These are phyloP conservation scores for Termitomyces sp. DNA, from an alignment of 1,284 basidiomycete genomes.

Conservation along the genomic window DNA sequence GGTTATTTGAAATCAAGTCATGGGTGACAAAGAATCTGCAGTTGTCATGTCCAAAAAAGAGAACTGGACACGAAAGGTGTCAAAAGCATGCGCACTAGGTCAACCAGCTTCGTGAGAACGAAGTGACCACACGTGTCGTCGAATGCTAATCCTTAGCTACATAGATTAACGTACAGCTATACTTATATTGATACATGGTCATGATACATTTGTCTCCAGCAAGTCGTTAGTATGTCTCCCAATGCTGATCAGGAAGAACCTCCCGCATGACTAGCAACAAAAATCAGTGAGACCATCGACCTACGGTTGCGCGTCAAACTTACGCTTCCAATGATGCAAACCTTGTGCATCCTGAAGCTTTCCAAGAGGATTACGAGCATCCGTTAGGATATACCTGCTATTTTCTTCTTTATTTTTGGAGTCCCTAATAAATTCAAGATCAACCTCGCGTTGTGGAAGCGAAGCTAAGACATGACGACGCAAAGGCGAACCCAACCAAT, in stretches of 20 bases:
- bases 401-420: constrained; percentile 30
- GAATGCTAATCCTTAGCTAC: not conserved
- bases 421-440: constrained; percentile 43
- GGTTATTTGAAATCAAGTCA: not conserved
- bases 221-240: constrained; percentile 52
- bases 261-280: constrained; percentile 49
- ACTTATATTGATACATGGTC: not conserved
- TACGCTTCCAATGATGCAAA: constrained; percentile 73
- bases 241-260: constrained; percentile 51
- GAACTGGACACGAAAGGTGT: not conserved
- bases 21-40: not conserved
- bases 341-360: constrained; percentile 58
- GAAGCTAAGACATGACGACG: constrained; percentile 47
- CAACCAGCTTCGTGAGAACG: not conserved
- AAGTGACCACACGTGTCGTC: not conserved
- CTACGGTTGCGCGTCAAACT: constrained; percentile 24
- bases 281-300: not conserved
- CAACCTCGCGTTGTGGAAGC: constrained; percentile 49
- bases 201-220: not conserved
- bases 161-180: not conserved
- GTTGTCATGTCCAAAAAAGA: constrained; percentile 1
- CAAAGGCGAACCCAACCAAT: constrained; percentile 65
- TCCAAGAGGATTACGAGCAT: constrained; percentile 54
- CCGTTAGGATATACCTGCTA: constrained; percentile 48
- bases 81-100: not conserved